Evolutionary conservation across 768 basidiomycete species (phyloP), one percentile per base, ranked within the genome.

Genomic region (Fistulinella prunicolor): DNA sequence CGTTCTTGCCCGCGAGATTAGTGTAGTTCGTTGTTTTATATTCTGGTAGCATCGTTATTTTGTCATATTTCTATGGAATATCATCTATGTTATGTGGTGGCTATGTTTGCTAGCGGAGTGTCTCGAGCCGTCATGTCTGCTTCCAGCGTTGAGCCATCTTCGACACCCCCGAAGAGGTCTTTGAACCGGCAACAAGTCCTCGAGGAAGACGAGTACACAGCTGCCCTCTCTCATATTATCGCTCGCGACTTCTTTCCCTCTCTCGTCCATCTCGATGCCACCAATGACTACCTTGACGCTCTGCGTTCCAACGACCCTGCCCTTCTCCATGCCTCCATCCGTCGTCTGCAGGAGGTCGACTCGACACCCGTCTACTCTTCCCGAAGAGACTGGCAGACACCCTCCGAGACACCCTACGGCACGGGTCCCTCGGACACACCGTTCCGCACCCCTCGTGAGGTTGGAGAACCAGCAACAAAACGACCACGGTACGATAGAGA

Each of bases 161-260:
- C 67, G 10, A 58, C 66, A 1, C 38, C 50, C 0, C 41, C 60
- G 20, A 70, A 73, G 53, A 79, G 77, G 21, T 92, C 89, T 16
- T 73, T 92, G 47, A 86, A 86, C 62, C 71, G 75, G 13, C 89
- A 92, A 59, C 60, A 75, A 12, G 75, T 91, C 13, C 78, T 90
- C 13, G 88, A 91, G 41, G 96, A 99, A 73, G 96, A 98, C 54
- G 92, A 94, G 63, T 98, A 98, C 66, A 94, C 92, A 2, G 83
- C 81, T 38, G 89, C 88, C 1, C 76, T 99, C 19, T 91, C 90
- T 10, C 79, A 83, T 39, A 97, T 98, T 60, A 98, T 98, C 60
- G 88, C 90, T 32, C 85, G 96, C 41, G 95, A 98, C 70, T 99
- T 99, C 78, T 99, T 98, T 62, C 96, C 96, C 0, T 91, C 91